Evolutionary conservation across 495 filamentous ascomycete species (phyloP).

Genomic region (Penicillium canariense): DNA sequence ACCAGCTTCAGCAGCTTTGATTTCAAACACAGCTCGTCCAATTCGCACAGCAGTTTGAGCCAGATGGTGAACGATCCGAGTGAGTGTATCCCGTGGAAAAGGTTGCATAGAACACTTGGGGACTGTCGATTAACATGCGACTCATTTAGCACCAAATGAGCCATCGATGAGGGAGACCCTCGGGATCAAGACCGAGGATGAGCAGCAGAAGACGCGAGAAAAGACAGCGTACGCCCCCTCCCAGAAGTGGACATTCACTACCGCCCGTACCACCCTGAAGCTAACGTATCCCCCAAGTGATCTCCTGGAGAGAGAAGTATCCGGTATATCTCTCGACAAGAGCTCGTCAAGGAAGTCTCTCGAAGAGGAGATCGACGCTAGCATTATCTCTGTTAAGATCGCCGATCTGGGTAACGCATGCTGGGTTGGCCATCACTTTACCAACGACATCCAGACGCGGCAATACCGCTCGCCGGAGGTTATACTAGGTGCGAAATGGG

Average conservation of each 20-base stretch:
- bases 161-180: slow-evolving; percentile 60
- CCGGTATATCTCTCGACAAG: slow-evolving; percentile 91
- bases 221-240: slow-evolving; percentile 78
- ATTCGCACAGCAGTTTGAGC: slow-evolving; percentile 78
- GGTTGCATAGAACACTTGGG: neutral
- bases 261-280: neutral
- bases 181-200: slow-evolving; percentile 64
- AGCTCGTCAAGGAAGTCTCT: slow-evolving; percentile 40
- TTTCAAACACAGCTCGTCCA: slow-evolving; percentile 65
- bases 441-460: slow-evolving; percentile 97
- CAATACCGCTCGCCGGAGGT: slow-evolving; percentile 98
- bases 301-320: slow-evolving; percentile 85
- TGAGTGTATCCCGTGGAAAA: slow-evolving; percentile 36
- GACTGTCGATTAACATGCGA: neutral
- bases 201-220: slow-evolving; percentile 79
- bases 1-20: slow-evolving; percentile 80
- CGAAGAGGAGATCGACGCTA: slow-evolving; percentile 52
- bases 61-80: slow-evolving; percentile 76
- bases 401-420: slow-evolving; percentile 97
- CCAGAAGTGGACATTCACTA: too few species aligned
- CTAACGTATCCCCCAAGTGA: slow-evolving; percentile 55
- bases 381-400: slow-evolving; percentile 98
- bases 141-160: slow-evolving; percentile 18
- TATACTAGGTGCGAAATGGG: slow-evolving; percentile 96
- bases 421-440: slow-evolving; percentile 98